A percentile compares a stretch with the other conserved stretches of the same genome.
Evolutionary conservation across 2,329 filamentous ascomycete species (phyloP).

Genomic region (Amesomyces nigricolor): DNA sequence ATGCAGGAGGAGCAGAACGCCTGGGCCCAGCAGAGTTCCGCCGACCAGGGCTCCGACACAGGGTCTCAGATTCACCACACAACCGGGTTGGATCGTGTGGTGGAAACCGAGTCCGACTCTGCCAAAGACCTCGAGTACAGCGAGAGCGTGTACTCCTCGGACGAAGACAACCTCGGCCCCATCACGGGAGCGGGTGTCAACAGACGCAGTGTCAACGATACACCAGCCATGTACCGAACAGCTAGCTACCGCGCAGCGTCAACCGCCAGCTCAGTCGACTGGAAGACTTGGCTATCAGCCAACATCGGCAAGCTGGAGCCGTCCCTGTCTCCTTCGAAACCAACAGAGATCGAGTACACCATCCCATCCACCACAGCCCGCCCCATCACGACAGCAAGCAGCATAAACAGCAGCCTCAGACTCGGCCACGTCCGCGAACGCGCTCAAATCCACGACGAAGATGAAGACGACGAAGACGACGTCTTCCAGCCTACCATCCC

Average conservation of each 20-base stretch:
- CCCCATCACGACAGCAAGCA: slow-evolving; percentile 11
- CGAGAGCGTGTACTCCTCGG: slow-evolving; percentile 47
- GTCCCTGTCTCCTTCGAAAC: slow-evolving; percentile 18
- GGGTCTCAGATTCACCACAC: slow-evolving; percentile 13
- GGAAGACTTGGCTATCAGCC: slow-evolving; percentile 37
- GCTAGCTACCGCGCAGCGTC: slow-evolving; percentile 35
- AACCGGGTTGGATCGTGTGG: not conserved
- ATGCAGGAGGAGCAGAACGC: slow-evolving; percentile 36
- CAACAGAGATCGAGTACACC: slow-evolving; percentile 25
- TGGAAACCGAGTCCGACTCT: slow-evolving; percentile 32
- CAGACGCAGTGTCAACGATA: slow-evolving; percentile 15
- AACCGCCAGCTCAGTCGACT: slow-evolving; percentile 42
- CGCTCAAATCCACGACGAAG: slow-evolving; percentile 34
- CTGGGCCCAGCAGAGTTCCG: slow-evolving; percentile 7
- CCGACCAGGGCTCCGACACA: slow-evolving; percentile 11
- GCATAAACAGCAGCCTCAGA: too few relatives aligned
- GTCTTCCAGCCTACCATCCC: slow-evolving; percentile 9
- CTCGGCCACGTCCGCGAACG: slow-evolving; percentile 34
- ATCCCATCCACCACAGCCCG: slow-evolving; percentile 26
- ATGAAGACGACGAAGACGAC: slow-evolving; percentile 10
- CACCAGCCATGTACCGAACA: slow-evolving; percentile 28
- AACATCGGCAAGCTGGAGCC: slow-evolving; percentile 35
- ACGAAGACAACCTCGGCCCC: slow-evolving; percentile 13
- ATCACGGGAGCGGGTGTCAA: not conserved
- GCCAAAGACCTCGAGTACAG: slow-evolving; percentile 37